A percentile compares a stretch with the other conserved stretches of the same genome.
Evolutionary conservation across 164 flowering plant genomes (phyloP).

Genomic region (Aristolochia contorta): DNA sequence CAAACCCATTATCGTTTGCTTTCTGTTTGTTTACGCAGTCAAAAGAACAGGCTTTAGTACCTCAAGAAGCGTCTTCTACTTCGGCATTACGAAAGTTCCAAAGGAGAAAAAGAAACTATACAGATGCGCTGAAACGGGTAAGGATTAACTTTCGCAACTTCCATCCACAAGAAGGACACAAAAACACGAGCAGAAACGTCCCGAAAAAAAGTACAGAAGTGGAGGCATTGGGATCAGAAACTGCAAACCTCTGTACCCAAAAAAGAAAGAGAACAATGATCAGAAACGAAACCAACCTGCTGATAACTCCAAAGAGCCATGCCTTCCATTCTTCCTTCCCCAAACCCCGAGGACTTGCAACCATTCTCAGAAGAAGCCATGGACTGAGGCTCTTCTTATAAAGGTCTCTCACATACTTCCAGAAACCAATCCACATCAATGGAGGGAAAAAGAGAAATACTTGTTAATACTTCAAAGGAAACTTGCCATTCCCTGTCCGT

Average conservation of each 20-base stretch:
- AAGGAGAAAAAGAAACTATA: too few relatives aligned
- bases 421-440: conserved; percentile 3
- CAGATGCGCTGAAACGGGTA: too few relatives aligned
- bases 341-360: conserved; percentile 1
- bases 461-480: not conserved
- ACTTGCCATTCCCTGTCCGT: not conserved
- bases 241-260: not conserved
- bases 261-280: not conserved
- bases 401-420: not conserved
- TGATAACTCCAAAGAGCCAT: conserved; percentile 8
- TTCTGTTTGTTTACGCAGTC: too few relatives aligned
- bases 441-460: not conserved
- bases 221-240: not conserved
- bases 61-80: too few relatives aligned
- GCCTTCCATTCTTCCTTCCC: conserved; percentile 3
- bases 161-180: too few relatives aligned
- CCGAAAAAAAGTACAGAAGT: not conserved
- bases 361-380: conserved; percentile 1
- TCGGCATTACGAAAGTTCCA: too few relatives aligned
- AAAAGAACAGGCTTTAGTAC: too few relatives aligned
- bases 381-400: not conserved
- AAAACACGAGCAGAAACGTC: not conserved
- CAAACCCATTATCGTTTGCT: too few relatives aligned
- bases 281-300: conserved; percentile 3
- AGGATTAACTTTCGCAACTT: too few relatives aligned